These are phyloP conservation scores for Ustilago trichophora DNA, from an alignment of 1,284 basidiomycete species.

Conservation along the genomic window DNA sequence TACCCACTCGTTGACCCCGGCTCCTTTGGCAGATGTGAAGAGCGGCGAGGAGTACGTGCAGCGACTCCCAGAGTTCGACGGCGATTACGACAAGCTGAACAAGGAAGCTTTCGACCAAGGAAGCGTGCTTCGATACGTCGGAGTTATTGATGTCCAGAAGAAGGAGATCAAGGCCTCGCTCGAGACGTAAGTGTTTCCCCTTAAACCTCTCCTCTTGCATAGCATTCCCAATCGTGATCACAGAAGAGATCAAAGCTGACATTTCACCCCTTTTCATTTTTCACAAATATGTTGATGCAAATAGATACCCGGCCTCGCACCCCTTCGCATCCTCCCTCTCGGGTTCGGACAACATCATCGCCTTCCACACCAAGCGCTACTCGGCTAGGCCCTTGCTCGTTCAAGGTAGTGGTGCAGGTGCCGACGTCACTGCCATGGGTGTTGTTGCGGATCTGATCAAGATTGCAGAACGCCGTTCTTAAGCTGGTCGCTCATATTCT, in stretches of 20 bases:
- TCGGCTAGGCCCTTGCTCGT: slow-evolving; percentile 79
- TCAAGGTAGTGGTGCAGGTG: slow-evolving; percentile 94
- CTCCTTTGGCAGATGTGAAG: slow-evolving; percentile 74
- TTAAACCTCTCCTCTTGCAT: no score
- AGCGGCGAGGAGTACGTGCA: slow-evolving; percentile 75
- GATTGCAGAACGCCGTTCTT: slow-evolving; percentile 65
- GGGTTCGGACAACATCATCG: slow-evolving; percentile 96
- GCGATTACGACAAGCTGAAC: slow-evolving; percentile 79
- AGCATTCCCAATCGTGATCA: no score
- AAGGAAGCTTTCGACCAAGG: slow-evolving; percentile 79
- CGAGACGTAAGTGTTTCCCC: slow-evolving; percentile 82
- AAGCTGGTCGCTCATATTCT: background rate
- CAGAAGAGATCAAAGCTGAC: no score
- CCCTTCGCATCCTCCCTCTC: slow-evolving; percentile 94
- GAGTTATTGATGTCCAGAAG: slow-evolving; percentile 84
- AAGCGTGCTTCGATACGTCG: slow-evolving; percentile 89
- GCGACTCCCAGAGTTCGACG: slow-evolving; percentile 84
- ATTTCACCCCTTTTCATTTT: no score
- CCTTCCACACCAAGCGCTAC: slow-evolving; percentile 88
- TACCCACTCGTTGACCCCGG: slow-evolving; percentile 86
- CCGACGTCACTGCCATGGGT: slow-evolving; percentile 97
- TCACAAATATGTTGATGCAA: no score
- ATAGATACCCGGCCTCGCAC: slow-evolving; percentile 80
- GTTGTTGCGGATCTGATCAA: slow-evolving; percentile 78
- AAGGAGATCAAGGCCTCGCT: slow-evolving; percentile 84